phyloP scores from a whole-genome alignment of 1,284 basidiomycete genomes.

The Veloboletus limbatus region DNA sequence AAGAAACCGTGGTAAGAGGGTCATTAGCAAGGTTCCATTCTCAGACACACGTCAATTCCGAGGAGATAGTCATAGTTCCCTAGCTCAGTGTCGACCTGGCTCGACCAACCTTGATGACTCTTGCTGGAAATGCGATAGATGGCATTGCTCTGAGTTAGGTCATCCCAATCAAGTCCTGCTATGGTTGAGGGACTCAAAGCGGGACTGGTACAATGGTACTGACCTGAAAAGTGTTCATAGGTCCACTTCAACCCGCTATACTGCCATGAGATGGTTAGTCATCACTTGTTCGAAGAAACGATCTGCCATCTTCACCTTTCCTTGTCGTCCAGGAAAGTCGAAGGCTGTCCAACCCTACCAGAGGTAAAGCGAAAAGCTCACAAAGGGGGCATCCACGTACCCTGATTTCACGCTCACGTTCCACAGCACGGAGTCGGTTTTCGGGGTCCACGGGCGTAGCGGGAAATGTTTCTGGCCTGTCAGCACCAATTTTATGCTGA shows the following conservation, averaged over 20 bases:
- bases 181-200: background rate
- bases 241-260: constrained; percentile 71
- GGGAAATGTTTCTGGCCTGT: constrained; percentile 72
- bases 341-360: constrained; percentile 82
- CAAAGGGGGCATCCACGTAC: constrained; percentile 35
- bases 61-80: constrained; percentile 84
- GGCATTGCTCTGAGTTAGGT: constrained; percentile 57
- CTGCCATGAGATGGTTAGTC: constrained; percentile 34
- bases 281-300: background rate
- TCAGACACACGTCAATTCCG: constrained; percentile 55
- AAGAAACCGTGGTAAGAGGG: background rate
- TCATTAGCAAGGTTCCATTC: background rate
- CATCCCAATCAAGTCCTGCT: constrained; percentile 84
- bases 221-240: constrained; percentile 72
- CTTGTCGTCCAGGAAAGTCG: constrained; percentile 75
- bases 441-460: constrained; percentile 73
- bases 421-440: constrained; percentile 58
- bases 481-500: constrained; percentile 85
- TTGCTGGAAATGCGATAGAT: constrained; percentile 60
- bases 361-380: constrained; percentile 5
- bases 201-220: constrained; percentile 8
- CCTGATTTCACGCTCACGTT: constrained; percentile 68
- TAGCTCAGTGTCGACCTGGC: constrained; percentile 61
- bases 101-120: constrained; percentile 68
- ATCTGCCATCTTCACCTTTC: constrained; percentile 53